phyloP scores from a whole-genome alignment of 2,329 filamentous ascomycete species.

The Beauveria sp. region DNA sequence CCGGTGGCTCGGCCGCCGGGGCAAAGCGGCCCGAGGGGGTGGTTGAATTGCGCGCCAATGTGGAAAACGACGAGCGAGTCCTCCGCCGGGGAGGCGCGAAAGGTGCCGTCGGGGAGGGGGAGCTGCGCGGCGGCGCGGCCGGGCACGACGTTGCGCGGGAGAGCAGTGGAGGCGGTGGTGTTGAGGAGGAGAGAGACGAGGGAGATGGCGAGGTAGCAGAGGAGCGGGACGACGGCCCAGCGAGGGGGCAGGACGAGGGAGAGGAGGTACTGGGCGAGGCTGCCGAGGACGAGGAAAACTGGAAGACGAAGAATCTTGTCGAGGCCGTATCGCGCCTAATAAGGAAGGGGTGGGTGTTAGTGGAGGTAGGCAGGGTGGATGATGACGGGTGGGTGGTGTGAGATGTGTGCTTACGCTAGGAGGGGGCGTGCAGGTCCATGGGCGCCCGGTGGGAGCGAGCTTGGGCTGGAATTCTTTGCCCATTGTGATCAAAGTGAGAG shows the following conservation, averaged over 20 bases:
- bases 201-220: conserved; percentile 13
- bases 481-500: neutral
- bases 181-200: conserved; percentile 22
- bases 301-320: conserved; percentile 27
- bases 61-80: conserved; percentile 34
- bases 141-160: conserved; percentile 19
- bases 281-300: conserved; percentile 26
- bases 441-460: conserved; percentile 17
- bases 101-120: conserved; percentile 20
- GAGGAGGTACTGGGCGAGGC: conserved; percentile 26
- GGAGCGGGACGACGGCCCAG: conserved; percentile 26
- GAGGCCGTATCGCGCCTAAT: conserved; percentile 21
- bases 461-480: conserved; percentile 18
- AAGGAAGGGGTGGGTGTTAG: conserved; percentile 13
- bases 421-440: conserved; percentile 14
- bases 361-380: neutral
- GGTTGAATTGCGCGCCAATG: conserved; percentile 37
- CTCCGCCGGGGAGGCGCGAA: conserved; percentile 21
- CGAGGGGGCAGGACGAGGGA: conserved; percentile 25
- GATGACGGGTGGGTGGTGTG: neutral
- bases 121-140: conserved; percentile 28
- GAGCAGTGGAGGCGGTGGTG: conserved; percentile 13
- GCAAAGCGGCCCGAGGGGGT: conserved; percentile 40
- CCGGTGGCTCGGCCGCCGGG: conserved; percentile 35
- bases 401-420: conserved; percentile 1